Conservation (phyloP, 257 asterid genomes). For the Eucommia ulmoides region DNA sequence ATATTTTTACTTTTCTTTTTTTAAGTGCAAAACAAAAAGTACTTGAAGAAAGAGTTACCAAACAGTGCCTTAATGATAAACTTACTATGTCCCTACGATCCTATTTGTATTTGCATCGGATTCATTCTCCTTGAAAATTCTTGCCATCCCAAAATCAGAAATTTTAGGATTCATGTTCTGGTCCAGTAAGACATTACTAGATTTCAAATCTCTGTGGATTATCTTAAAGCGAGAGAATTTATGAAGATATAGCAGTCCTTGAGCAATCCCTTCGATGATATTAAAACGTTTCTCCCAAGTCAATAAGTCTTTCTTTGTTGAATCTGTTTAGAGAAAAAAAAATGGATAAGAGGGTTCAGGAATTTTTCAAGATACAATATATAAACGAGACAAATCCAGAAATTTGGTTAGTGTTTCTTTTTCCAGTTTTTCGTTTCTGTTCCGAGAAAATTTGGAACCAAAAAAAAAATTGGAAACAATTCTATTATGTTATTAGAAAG, state of each 20-base stretch:
- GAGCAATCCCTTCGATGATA: constrained; percentile 1
- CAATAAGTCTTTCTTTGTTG: not conserved
- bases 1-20: too few species aligned
- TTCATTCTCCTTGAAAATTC: not conserved
- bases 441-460: too few species aligned
- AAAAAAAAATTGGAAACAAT: too few species aligned
- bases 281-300: not conserved
- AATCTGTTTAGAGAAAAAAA: not conserved
- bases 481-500: too few species aligned
- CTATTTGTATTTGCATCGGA: not conserved
- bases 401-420: not conserved
- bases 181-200: not conserved
- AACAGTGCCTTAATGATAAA: not conserved
- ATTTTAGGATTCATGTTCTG: not conserved
- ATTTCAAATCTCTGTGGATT: not conserved
- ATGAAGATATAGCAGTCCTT: not conserved
- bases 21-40: not conserved
- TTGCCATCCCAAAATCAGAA: not conserved
- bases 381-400: not conserved
- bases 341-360: not conserved
- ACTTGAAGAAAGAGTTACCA: not conserved
- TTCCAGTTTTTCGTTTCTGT: too few species aligned
- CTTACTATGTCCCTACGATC: not conserved
- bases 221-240: not conserved
- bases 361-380: not conserved